Evolutionary conservation across 768 basidiomycete species (phyloP).

Genomic region (Auriscalpium orientale): DNA sequence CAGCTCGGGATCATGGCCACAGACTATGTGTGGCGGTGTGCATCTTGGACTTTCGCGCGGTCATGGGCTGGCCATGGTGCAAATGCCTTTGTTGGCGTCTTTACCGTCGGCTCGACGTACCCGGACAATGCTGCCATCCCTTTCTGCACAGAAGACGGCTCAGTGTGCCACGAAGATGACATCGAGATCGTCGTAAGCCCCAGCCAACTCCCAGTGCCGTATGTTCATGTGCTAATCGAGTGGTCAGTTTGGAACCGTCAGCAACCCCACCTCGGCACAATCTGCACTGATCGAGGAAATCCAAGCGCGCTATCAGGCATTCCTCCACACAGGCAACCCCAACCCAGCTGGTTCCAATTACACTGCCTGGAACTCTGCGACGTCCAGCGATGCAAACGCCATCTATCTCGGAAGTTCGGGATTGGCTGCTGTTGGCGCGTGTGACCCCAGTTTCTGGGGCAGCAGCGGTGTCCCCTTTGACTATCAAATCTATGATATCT

Average conservation of each 20-base stretch:
- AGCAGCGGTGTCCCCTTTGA: slow-evolving; percentile 47
- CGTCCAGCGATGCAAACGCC: slow-evolving; percentile 44
- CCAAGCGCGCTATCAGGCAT: slow-evolving; percentile 60
- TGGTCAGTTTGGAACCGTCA: slow-evolving; percentile 41
- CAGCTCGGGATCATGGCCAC: slow-evolving; percentile 55
- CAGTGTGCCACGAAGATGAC: slow-evolving; percentile 77
- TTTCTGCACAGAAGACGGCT: slow-evolving; percentile 48
- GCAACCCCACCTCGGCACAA: slow-evolving; percentile 49
- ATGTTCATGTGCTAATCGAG: not conserved
- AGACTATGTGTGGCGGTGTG: slow-evolving; percentile 64
- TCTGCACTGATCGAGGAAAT: slow-evolving; percentile 54
- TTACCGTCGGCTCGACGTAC: slow-evolving; percentile 61
- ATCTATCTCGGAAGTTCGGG: slow-evolving; percentile 55
- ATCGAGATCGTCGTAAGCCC: slow-evolving; percentile 65
- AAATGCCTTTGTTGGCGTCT: slow-evolving; percentile 57
- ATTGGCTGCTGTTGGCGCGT: slow-evolving; percentile 46
- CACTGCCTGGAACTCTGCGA: slow-evolving; percentile 46
- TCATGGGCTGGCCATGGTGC: slow-evolving; percentile 62
- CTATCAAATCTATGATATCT: slow-evolving; percentile 48
- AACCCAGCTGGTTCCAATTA: slow-evolving; percentile 41
- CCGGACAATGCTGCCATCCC: slow-evolving; percentile 50
- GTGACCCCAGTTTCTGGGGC: slow-evolving; percentile 65
- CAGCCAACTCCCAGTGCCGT: too few species aligned
- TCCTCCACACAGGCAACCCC: slow-evolving; percentile 55
- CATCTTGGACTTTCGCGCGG: slow-evolving; percentile 64